A percentile compares a stretch with the other conserved stretches of the same genome.
Conservation (phyloP, 2,329 filamentous ascomycete species). For the Arachnomyces sp. region DNA sequence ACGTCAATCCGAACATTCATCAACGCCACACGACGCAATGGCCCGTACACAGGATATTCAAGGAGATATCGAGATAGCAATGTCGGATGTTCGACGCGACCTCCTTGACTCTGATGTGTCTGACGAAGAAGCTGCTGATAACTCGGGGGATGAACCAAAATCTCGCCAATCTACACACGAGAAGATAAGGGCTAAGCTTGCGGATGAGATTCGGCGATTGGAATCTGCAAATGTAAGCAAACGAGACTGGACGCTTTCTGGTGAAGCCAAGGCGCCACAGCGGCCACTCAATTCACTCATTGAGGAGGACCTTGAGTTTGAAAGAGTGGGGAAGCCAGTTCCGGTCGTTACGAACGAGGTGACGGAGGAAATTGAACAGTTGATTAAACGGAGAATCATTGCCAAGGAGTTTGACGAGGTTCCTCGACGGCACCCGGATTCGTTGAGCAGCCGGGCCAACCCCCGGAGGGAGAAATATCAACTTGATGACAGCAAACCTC, state of each 20-base stretch:
- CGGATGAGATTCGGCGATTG: constrained; percentile 82
- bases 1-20: too few relatives aligned
- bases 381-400: constrained; percentile 89
- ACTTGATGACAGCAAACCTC: constrained; percentile 78
- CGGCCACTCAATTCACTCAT: constrained; percentile 85
- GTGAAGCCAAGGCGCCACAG: constrained; percentile 75
- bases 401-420: constrained; percentile 90
- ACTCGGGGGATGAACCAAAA: constrained; percentile 12
- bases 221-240: constrained; percentile 85
- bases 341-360: constrained; percentile 88
- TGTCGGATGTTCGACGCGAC: constrained; percentile 79
- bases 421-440: constrained; percentile 68
- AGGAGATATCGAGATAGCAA: constrained; percentile 69
- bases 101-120: constrained; percentile 68
- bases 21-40: constrained; percentile 5
- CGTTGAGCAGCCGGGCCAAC: constrained; percentile 52
- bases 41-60: constrained; percentile 39
- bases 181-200: constrained; percentile 72
- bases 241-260: constrained; percentile 80
- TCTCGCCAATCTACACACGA: constrained; percentile 63
- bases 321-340: constrained; percentile 87
- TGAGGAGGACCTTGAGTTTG: constrained; percentile 91
- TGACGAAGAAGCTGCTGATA: constrained; percentile 47
- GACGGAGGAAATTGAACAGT: constrained; percentile 80
- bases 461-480: constrained; percentile 66